Conservation (phyloP, 2,329 filamentous ascomycete genomes). For the Colletotrichum sp. region DNA sequence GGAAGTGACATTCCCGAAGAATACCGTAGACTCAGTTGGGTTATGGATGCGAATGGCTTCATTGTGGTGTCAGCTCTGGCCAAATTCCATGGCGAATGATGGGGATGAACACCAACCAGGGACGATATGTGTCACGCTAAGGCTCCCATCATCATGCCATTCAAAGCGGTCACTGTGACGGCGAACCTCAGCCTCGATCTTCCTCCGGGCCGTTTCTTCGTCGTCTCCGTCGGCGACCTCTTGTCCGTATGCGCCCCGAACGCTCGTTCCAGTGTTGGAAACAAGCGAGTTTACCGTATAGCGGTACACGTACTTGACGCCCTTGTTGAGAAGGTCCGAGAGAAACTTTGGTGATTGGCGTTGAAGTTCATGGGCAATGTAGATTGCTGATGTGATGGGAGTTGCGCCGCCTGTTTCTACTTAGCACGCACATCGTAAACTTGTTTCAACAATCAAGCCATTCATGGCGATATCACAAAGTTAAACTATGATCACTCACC, state of each 20-base stretch:
- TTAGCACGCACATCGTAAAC: neutral
- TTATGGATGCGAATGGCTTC: constrained; percentile 32
- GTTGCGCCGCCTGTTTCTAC: constrained; percentile 34
- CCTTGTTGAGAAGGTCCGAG: constrained; percentile 29
- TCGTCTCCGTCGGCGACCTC: constrained; percentile 29
- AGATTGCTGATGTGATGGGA: constrained; percentile 35
- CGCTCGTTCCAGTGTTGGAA: constrained; percentile 36
- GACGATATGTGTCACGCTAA: constrained; percentile 36
- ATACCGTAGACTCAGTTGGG: constrained; percentile 29
- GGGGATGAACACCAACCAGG: constrained; percentile 26
- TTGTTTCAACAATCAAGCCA: neutral
- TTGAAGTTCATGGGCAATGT: constrained; percentile 29
- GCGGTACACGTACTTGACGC: constrained; percentile 35
- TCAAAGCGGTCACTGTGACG: constrained; percentile 36
- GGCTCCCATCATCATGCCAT: constrained; percentile 38
- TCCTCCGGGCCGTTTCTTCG: constrained; percentile 24
- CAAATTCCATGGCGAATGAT: neutral
- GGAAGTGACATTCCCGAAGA: constrained; percentile 39
- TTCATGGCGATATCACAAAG: no score
- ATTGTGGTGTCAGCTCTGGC: neutral
- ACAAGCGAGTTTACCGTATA: constrained; percentile 29
- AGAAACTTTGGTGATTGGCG: constrained; percentile 32
- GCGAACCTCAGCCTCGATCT: constrained; percentile 35
- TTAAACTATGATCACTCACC: constrained; percentile 29
- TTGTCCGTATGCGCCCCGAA: constrained; percentile 35